Base-by-base conservation (phyloP, 2,329 filamentous ascomycete species). In the Talaromyces sp. region DNA sequence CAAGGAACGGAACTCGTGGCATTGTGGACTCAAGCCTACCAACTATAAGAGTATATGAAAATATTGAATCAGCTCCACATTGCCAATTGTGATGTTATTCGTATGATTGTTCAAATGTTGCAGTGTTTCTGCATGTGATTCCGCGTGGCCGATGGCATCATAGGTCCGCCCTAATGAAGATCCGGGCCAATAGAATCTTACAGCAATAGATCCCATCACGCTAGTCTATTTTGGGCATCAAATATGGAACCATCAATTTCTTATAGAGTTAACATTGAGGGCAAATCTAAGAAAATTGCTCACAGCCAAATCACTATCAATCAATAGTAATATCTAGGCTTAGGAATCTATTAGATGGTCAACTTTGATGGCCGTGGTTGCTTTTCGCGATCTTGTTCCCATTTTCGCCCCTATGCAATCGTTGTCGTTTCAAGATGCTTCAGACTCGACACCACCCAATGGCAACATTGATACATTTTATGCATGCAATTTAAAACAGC, bases 1-100 rank as follows among this genome's bases (percentile, higher is more conserved):
- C 85, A 65, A 89, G 81, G 64, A 89, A 82, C 32, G 86, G 86
- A 49, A 89, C 81, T 62, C 81, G 78, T 61, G 83, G 77, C 81
- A 86, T 85, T 56, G 65, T 75, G 19, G 19, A 19, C n/a, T 46
- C 41, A 4, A 46, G 6, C n/a, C n/a, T n/a, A n/a, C n/a, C n/a
- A 46, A 19, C 19, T 24, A 8, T 38, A 8, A n/a, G 35, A n/a
- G 35, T 38, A n/a, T 3, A 8, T 38, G 7, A 38, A 38, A 38
- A 38, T 14, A 38, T 38, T n/a, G 17, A 38, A 38, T 2, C 32
- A 35, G 32, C 32, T 6, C 32, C 17, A 35, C 14, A n/a, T 21
- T 21, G n/a, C 43, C n/a, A 21, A 11, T 24, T 46, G 19, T 46
- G 43, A 17, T 27, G 26, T 27, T 27, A 27, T 27, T 3, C 3